These are phyloP conservation scores for Penicillium sp. DNA, from an alignment of 2,329 filamentous ascomycete genomes.

Conservation along the genomic window DNA sequence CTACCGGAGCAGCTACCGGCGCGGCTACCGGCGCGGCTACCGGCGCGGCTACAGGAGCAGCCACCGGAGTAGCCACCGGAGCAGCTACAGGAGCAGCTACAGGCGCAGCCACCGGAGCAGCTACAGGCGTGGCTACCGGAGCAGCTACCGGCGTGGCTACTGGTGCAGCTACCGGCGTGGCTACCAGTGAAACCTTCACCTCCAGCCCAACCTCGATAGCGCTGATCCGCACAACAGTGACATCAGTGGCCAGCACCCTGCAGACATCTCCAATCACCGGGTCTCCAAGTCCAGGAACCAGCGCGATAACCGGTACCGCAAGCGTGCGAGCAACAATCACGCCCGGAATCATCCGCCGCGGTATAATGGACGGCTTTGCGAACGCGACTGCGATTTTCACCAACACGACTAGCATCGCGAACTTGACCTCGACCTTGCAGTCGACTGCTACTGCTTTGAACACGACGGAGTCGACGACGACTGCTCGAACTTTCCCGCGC, in stretches of 20 bases:
- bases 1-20: no score
- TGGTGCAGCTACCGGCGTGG: no score
- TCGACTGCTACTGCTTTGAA: not conserved
- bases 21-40: no score
- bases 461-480: not conserved
- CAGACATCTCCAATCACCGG: constrained; percentile 2
- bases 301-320: not conserved
- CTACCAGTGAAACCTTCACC: not conserved
- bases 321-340: constrained; percentile 5
- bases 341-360: constrained; percentile 13
- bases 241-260: constrained; percentile 3
- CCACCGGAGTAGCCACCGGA: no score
- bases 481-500: not conserved
- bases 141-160: no score
- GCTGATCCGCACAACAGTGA: constrained; percentile 1
- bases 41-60: no score
- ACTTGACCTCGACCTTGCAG: constrained; percentile 1
- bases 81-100: no score
- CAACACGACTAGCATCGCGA: constrained; percentile 15
- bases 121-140: no score
- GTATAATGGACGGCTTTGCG: not conserved
- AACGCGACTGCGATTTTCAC: constrained; percentile 14
- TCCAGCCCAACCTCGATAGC: constrained; percentile 5
- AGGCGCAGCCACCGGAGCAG: no score
- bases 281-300: not conserved